Conservation (phyloP, 2,329 filamentous ascomycete genomes). For the Aspergillus viridinutans region DNA sequence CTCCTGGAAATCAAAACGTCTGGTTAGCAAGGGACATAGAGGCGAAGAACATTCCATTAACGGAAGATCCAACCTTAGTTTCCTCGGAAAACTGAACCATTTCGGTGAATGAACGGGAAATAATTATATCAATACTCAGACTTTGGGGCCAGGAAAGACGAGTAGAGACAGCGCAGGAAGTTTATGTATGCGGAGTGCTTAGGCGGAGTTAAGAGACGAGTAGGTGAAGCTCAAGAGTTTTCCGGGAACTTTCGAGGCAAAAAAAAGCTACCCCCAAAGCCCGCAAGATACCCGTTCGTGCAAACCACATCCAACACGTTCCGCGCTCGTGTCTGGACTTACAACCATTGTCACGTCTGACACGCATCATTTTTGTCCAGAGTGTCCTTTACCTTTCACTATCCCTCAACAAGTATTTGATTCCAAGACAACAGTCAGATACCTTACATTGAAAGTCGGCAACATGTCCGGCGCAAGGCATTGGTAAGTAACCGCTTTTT, state of each 20-base stretch:
- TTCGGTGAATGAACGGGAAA: slow-evolving; percentile 1
- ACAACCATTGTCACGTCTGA: background rate
- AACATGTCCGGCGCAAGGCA: slow-evolving; percentile 69
- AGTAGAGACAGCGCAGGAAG: background rate
- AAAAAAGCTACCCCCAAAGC: slow-evolving; percentile 17
- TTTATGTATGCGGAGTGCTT: slow-evolving; percentile 11
- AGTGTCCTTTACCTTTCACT: background rate
- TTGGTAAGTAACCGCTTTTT: slow-evolving; percentile 53
- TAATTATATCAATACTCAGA: background rate
- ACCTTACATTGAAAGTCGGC: slow-evolving; percentile 6
- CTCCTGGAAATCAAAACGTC: slow-evolving; percentile 58
- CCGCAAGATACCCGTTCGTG: background rate
- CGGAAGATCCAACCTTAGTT: slow-evolving; percentile 67
- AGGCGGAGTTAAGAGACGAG: slow-evolving; percentile 12
- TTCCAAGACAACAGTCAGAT: background rate
- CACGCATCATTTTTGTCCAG: background rate
- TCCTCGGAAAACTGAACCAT: slow-evolving; percentile 81
- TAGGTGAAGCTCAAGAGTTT: slow-evolving; percentile 27
- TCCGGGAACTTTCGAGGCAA: slow-evolving; percentile 16
- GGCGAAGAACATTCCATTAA: background rate
- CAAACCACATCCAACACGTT: background rate
- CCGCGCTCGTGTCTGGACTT: background rate
- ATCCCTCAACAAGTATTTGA: background rate
- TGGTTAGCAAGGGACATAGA: slow-evolving; percentile 8
- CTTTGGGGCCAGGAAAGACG: background rate